Conservation (phyloP, 2,329 filamentous ascomycete genomes). For the Pseudogymnoascus sp. region DNA sequence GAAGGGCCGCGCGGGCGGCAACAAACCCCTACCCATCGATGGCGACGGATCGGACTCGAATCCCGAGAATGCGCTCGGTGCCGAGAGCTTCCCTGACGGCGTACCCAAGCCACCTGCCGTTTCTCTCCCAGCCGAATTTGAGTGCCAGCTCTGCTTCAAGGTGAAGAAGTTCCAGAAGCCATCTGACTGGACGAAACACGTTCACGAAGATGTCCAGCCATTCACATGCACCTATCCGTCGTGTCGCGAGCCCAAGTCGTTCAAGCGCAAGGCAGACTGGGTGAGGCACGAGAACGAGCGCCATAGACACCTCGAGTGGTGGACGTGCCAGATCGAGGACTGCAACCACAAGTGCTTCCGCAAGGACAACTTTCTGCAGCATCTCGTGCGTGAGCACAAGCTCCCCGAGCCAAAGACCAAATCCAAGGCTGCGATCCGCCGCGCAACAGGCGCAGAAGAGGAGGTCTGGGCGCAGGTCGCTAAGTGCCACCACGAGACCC, state of each 20-base stretch:
- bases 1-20: conserved; percentile 48
- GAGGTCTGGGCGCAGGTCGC: conserved; percentile 72
- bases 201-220: conserved; percentile 86
- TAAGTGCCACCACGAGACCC: conserved; percentile 63
- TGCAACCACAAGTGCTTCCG: conserved; percentile 78
- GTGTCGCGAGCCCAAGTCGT: conserved; percentile 79
- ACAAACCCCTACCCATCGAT: conserved; percentile 45
- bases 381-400: conserved; percentile 87
- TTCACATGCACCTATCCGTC: conserved; percentile 86
- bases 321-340: conserved; percentile 74
- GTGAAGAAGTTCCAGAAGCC: conserved; percentile 82
- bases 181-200: conserved; percentile 94
- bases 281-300: conserved; percentile 89
- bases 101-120: conserved; percentile 74
- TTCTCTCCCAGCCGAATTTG: conserved; percentile 75
- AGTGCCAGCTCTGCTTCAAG: conserved; percentile 81
- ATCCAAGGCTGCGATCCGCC: conserved; percentile 59
- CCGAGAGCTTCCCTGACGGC: conserved; percentile 68
- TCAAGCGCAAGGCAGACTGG: conserved; percentile 95
- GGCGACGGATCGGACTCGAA: conserved; percentile 54
- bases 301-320: conserved; percentile 84
- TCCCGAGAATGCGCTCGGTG: conserved; percentile 60
- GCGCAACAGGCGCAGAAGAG: conserved; percentile 44
- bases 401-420: conserved; percentile 74
- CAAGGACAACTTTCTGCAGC: conserved; percentile 87